Percentiles rank a stretch among this genome's conserved stretches.
These are phyloP conservation scores for Graphiopsis chlorocephala DNA, from an alignment of 2,329 filamentous ascomycete genomes.

Conservation along the genomic window DNA sequence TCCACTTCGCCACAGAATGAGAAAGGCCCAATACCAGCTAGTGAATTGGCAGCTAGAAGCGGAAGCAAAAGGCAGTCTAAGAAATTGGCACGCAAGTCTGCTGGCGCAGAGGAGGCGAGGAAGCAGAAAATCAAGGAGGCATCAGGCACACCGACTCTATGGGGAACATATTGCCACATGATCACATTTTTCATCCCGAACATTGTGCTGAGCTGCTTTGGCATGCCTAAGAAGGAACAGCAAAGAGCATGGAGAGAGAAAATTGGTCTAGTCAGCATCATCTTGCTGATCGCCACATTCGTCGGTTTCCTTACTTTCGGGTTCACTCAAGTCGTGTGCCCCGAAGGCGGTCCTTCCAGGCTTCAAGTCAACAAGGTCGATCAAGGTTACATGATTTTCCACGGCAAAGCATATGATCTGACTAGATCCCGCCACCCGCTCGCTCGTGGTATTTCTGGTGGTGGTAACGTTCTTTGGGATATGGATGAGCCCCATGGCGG, in stretches of 20 bases:
- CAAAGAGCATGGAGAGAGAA: slow-evolving; percentile 96
- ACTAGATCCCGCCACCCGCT: slow-evolving; percentile 72
- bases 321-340: slow-evolving; percentile 86
- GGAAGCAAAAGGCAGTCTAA: slow-evolving; percentile 28
- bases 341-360: slow-evolving; percentile 62
- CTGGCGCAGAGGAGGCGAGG: slow-evolving; percentile 54
- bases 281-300: slow-evolving; percentile 78
- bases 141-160: slow-evolving; percentile 77
- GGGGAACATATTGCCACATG: slow-evolving; percentile 93
- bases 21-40: slow-evolving; percentile 21
- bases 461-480: slow-evolving; percentile 82
- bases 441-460: slow-evolving; percentile 71
- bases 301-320: slow-evolving; percentile 97
- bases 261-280: slow-evolving; percentile 94
- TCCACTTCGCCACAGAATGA: slow-evolving; percentile 41
- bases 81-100: slow-evolving; percentile 59
- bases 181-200: slow-evolving; percentile 94
- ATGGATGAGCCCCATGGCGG: slow-evolving; percentile 77
- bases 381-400: slow-evolving; percentile 89
- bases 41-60: slow-evolving; percentile 32
- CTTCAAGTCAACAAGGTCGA: slow-evolving; percentile 80
- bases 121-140: slow-evolving; percentile 60
- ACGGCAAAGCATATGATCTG: slow-evolving; percentile 86
- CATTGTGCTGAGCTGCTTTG: slow-evolving; percentile 79
- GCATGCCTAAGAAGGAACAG: slow-evolving; percentile 80